Evolutionary conservation across 352 stramenopile species (phyloP), one percentile per base, ranked within the genome.

Genomic region (Phytophthora kernoviae): DNA sequence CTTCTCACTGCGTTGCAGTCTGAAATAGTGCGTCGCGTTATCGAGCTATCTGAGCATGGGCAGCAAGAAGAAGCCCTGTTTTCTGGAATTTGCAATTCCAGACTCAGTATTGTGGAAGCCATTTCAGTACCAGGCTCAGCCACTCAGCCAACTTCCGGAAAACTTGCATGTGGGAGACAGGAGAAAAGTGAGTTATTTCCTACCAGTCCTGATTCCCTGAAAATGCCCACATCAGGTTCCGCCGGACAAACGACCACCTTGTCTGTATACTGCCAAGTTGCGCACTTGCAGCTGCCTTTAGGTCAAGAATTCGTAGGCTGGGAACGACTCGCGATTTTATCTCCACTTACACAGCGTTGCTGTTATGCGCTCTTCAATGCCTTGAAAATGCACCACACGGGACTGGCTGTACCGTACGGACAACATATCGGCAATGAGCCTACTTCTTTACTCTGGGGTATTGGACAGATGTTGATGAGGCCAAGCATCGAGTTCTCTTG

Each of bases 271-370:
- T 68, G 59, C 0, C 57, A 74, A 41, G 52, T 82, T n/a, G 70
- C 66, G 11, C 69, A 84, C 21, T 36, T 84, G 1, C 57, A 84
- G 4, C 61, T 85, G 11, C 33, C 53, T 0, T 50, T 88, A n/a
- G 78, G 81, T 1, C 69, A 70, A 27, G 81, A 90, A n/a, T 84
- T 76, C 44, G 57, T 77, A 5, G 75, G 75, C 11, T 78, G 52
- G 43, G 27, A 24, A 6, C 67, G 77, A 9, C 33, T 81, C 20
- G 49, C 60, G 1, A 39, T 81, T 2, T 20, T 90, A 18, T 75
- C 75, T 4, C 78, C 78, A 0, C 64, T 88, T n/a, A 81, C 78
- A 0, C 57, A 88, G 18, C 62, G 78, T 2, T 88, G 81, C 43
- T 51, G 57, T 6, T 90, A 77, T 32, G 68, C 75, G 5, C 60